phyloP scores from a whole-genome alignment of 2,329 filamentous ascomycete genomes.

The Aureobasidium sp. region DNA sequence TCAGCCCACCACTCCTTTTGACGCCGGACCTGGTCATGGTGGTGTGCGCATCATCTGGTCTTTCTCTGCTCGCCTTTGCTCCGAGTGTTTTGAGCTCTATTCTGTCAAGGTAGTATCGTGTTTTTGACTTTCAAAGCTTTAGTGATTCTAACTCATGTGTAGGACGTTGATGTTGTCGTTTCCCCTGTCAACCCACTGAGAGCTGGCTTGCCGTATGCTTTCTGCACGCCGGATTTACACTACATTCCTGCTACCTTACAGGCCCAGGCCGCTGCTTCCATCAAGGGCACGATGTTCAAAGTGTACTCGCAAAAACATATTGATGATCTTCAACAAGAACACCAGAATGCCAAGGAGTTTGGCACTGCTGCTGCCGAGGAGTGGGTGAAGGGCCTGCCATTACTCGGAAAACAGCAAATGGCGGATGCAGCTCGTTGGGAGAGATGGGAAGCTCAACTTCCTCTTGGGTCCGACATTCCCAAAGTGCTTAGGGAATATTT shows the following conservation, averaged over 20 bases:
- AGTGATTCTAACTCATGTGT: conserved; percentile 20
- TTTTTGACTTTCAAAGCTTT: conserved; percentile 1
- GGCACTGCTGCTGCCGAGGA: conserved; percentile 63
- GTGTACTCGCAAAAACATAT: conserved; percentile 58
- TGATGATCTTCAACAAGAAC: conserved; percentile 53
- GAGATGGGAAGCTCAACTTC: conserved; percentile 52
- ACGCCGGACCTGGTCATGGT: conserved; percentile 53
- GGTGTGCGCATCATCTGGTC: conserved; percentile 61
- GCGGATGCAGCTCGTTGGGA: conserved; percentile 64
- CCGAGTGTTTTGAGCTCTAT: conserved; percentile 51
- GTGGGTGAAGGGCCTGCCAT: conserved; percentile 68
- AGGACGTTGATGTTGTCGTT: conserved; percentile 65
- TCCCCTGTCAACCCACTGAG: conserved; percentile 55
- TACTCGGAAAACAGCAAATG: conserved; percentile 52
- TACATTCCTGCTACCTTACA: conserved; percentile 52
- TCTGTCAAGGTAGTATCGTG: conserved; percentile 53
- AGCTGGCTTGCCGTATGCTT: conserved; percentile 60
- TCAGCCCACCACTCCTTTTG: conserved; percentile 38
- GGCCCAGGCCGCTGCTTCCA: conserved; percentile 38
- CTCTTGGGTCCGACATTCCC: conserved; percentile 21
- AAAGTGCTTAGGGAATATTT: conserved; percentile 28
- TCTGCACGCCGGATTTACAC: conserved; percentile 54
- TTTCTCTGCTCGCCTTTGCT: conserved; percentile 60
- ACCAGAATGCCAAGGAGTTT: conserved; percentile 55
- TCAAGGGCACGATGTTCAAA: conserved; percentile 51